Conservation (phyloP, 768 basidiomycete genomes). For the Hygrophorus russula region DNA sequence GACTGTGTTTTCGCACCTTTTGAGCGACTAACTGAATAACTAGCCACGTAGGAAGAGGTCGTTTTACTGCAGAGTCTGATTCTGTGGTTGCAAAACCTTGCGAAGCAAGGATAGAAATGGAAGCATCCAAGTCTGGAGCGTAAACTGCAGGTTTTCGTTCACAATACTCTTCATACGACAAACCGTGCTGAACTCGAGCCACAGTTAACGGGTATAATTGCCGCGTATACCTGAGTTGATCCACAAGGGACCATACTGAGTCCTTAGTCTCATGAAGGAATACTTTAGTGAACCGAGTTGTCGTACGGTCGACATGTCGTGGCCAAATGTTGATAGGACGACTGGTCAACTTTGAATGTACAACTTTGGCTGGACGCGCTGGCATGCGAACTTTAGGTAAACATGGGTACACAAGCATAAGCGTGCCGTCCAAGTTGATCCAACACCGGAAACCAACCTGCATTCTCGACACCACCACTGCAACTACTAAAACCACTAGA, state of each 20-base stretch:
- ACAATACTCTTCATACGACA: constrained; percentile 26
- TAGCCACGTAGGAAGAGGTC: constrained; percentile 41
- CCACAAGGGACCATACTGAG: constrained; percentile 32
- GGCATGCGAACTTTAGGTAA: no score
- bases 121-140: constrained; percentile 21
- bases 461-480: no score
- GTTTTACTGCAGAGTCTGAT: constrained; percentile 1
- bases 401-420: no score
- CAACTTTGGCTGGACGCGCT: no score
- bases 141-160: constrained; percentile 27
- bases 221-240: constrained; percentile 19
- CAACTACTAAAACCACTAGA: no score
- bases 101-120: constrained; percentile 14
- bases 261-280: constrained; percentile 23
- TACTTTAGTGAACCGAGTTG: constrained; percentile 13
- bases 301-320: not conserved
- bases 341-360: no score
- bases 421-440: no score
- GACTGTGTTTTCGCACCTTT: constrained; percentile 31
- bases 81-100: constrained; percentile 1
- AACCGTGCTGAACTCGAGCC: constrained; percentile 19
- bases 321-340: not conserved
- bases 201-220: constrained; percentile 14
- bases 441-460: no score
- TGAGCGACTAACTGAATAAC: constrained; percentile 35